Evolutionary conservation across 352 stramenopile genomes (phyloP), one percentile per base, ranked within the genome.

Genomic region (Pythium apleroticum): DNA sequence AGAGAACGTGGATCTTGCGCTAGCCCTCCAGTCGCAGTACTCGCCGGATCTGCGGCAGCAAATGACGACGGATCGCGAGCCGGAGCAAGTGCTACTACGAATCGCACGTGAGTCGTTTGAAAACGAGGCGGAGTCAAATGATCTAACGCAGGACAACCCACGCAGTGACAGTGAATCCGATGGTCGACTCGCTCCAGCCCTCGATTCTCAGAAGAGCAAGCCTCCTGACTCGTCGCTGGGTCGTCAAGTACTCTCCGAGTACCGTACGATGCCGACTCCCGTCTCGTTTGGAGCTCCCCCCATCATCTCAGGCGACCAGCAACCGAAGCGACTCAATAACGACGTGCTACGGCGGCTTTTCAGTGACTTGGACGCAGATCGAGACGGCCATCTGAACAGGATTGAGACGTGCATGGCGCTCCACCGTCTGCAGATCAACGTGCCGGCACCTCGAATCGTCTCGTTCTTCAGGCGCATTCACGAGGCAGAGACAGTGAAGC

Each of bases 271-370:
- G 69, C 72, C 85, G 0, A 86, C 81, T 0, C 62, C 76, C 7
- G 67, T 81, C 10, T 79, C 82, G n/a, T 92, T 89, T 71, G 81
- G 76, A 17, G 74, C 75, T 0, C 73, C 60, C 0, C 55, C 67
- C 0, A 55, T 73, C 25, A 35, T 48, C 20, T 28, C 68, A 27
- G 72, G 64, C 52, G 53, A 60, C 28, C 57, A 17, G 64, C 57
- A 57, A 57, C 31, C 57, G 4, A 25, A 55, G 2, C 53, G 63
- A 17, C 67, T 89, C 5, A 86, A 88, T 22, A 61, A 63, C 3
- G 77, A 89, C 48, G 72, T 92, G 10, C 61, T 95, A 43, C 81
- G 86, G 1, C 76, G 84, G 3, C 80, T 95, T n/a, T 95, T 95
- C 55, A 89, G 71, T 37, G 82, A 92, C 53, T 60, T 95, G 45